Base-by-base conservation (phyloP, 2,329 filamentous ascomycete species). In the Trichophyton mentagrophytes region DNA sequence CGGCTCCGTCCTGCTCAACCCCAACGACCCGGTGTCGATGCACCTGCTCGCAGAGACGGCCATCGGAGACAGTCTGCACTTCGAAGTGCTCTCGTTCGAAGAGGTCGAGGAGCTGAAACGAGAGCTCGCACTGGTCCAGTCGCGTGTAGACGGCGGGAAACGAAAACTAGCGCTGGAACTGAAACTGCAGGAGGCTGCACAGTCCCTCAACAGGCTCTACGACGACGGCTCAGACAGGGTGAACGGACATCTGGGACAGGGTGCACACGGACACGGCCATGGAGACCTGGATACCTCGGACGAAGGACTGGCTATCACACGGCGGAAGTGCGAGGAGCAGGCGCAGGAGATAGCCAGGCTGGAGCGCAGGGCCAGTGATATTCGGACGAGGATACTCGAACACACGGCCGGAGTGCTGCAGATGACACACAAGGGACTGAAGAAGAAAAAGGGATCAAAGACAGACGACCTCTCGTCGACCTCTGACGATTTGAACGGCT, bases 21-120 rank as follows among this genome's bases (percentile, higher is more conserved):
- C 73, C 61, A 78, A 76, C 65, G 83, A 86, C 67, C 80, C 80
- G 0, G 80, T 99, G 51, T 87, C 90, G 67, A 85, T 96, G 71
- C 95, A 97, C 72, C 78, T 99, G 55, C 82, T 99, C 62, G 91
- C 93, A 64, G 92, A 97, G 77, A 97, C 90, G 20, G 93, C 93
- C 20, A 83, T 99, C 63, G 83, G 86, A 62, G 93, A 99, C 74
- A 95, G 90, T 76, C 87, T 85, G 69, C 78, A 85, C 67, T 99
- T 86, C 72, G 86, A 92, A 69, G 85, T 99, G 25, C 73, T 99
- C 63, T 89, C 91, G 0, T 88, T 92, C 66, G 90, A 96, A 71
- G 91, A 97, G 74, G 87, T 96, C 33, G 93, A 97, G 66, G 82
- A 84, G 55, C 76, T 97, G 68, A 99, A 97, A 79, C 95, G 90